Evolutionary conservation across 192 early-diverging fungal genomes (phyloP).

Genomic region (Mortierella antarctica): DNA sequence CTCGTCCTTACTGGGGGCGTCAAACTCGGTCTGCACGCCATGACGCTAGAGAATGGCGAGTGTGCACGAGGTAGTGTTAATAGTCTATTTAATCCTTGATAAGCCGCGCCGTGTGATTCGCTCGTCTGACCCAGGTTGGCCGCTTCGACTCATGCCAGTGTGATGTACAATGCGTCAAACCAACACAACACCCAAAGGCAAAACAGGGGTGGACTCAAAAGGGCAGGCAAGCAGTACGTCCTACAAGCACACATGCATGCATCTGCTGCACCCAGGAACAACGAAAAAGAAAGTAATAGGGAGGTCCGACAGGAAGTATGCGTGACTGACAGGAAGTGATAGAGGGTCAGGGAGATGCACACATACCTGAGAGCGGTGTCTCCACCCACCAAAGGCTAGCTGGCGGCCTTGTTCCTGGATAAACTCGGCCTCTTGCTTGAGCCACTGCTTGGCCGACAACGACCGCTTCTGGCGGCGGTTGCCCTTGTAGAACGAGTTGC

Average conservation of each 20-base stretch:
- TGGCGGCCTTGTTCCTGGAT: conserved; percentile 45
- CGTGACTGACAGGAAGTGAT: background rate
- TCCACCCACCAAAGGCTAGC: conserved; percentile 37
- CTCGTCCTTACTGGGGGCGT: conserved; percentile 32
- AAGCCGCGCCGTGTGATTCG: background rate
- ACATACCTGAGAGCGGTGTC: conserved; percentile 40
- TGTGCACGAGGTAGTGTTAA: background rate
- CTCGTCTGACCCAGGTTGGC: background rate
- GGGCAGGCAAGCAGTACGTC: too few species aligned
- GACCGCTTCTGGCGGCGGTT: conserved; percentile 18
- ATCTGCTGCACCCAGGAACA: background rate
- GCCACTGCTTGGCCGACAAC: conserved; percentile 66
- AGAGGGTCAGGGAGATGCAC: background rate
- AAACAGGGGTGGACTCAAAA: too few species aligned
- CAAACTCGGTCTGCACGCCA: background rate
- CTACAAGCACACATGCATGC: background rate
- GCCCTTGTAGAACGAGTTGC: conserved; percentile 72
- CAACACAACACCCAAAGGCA: too few species aligned
- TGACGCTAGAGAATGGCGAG: background rate
- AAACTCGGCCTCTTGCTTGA: conserved; percentile 37
- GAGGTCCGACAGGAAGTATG: background rate
- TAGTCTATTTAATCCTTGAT: background rate
- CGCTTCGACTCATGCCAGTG: background rate
- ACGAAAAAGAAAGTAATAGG: background rate
- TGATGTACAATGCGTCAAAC: too few species aligned